Percentiles rank a stretch among this genome's conserved stretches.
phyloP scores from a whole-genome alignment of 2,329 filamentous ascomycete species.

The Ophiostoma pallidulum region DNA sequence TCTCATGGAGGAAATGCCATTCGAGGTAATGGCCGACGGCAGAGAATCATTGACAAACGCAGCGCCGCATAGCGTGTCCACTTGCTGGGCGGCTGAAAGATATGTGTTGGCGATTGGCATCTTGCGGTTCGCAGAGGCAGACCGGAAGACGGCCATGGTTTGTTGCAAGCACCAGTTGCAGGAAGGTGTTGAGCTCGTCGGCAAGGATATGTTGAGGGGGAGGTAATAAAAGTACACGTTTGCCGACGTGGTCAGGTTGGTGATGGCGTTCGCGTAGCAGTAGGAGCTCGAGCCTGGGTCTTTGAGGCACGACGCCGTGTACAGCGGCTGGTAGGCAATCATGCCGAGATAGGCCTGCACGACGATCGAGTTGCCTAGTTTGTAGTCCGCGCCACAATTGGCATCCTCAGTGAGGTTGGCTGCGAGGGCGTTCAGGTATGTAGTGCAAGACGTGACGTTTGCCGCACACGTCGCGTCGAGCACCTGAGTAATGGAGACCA shows the following conservation, averaged over 20 bases:
- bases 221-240: constrained; percentile 80
- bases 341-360: constrained; percentile 67
- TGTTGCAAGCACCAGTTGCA: constrained; percentile 69
- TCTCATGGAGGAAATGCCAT: constrained; percentile 5
- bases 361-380: constrained; percentile 58
- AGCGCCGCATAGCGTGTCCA: constrained; percentile 57
- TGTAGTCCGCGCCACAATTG: constrained; percentile 65
- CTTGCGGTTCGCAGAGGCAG: constrained; percentile 54
- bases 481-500: constrained; percentile 62
- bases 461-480: constrained; percentile 71
- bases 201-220: constrained; percentile 65
- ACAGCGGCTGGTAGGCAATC: constrained; percentile 66
- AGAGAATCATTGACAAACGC: constrained; percentile 49
- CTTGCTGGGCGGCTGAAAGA: constrained; percentile 55
- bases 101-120: constrained; percentile 64
- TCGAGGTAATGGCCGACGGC: constrained; percentile 26
- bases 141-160: constrained; percentile 73
- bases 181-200: constrained; percentile 55
- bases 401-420: constrained; percentile 48
- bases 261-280: constrained; percentile 75
- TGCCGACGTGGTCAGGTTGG: constrained; percentile 59
- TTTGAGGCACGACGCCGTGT: constrained; percentile 70
- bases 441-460: constrained; percentile 54
- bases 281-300: constrained; percentile 58
- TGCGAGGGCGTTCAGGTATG: constrained; percentile 56